phyloP scores from a whole-genome alignment of 1,139 yeast species.

The Candida neerlandica region DNA sequence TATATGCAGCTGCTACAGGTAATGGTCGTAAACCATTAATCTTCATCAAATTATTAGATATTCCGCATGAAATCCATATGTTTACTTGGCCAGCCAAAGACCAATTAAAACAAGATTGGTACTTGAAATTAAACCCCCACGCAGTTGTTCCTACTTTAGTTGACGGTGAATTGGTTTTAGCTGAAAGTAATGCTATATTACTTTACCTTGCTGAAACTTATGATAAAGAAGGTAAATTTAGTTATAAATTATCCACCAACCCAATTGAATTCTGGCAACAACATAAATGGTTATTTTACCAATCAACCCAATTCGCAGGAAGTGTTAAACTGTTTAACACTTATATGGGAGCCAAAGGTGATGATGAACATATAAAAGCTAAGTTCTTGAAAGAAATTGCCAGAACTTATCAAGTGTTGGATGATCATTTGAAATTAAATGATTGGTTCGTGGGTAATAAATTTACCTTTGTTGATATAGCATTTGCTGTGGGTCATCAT shows the following conservation, averaged over 20 bases:
- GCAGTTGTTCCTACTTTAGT: constrained; percentile 17
- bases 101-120: constrained; percentile 17
- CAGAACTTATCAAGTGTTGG: constrained; percentile 3
- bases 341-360: neutral
- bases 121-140: constrained; percentile 16
- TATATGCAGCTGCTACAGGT: constrained; percentile 22
- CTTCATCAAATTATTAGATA: constrained; percentile 17
- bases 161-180: constrained; percentile 11
- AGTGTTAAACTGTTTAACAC: constrained; percentile 2
- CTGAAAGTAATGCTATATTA: constrained; percentile 16
- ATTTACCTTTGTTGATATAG: constrained; percentile 14
- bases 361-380: neutral
- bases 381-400: neutral
- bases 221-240: constrained; percentile 12
- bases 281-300: constrained; percentile 14
- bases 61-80: constrained; percentile 14
- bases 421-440: constrained; percentile 7
- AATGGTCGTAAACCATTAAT: constrained; percentile 23
- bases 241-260: constrained; percentile 6
- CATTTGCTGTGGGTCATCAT: constrained; percentile 11
- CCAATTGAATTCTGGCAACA: constrained; percentile 13
- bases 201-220: constrained; percentile 14
- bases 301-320: constrained; percentile 13
- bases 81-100: constrained; percentile 16
- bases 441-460: constrained; percentile 15